Evolutionary conservation across 2,329 filamentous ascomycete genomes (phyloP).

Genomic region (Fusarium sp.): DNA sequence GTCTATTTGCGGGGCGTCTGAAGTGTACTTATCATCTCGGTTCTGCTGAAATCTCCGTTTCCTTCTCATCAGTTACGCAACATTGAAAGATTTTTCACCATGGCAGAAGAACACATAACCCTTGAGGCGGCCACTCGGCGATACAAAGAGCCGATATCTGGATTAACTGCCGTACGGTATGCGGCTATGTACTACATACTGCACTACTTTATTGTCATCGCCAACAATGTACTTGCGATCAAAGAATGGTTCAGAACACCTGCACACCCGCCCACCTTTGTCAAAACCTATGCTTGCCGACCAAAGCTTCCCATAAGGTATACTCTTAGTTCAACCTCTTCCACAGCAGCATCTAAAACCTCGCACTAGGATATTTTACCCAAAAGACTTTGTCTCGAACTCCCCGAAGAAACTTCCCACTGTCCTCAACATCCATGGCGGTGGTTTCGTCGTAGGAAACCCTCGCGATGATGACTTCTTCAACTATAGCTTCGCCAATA

Average conservation of each 20-base stretch:
- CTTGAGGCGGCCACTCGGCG: not conserved
- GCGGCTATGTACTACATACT: not conserved
- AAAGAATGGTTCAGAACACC: not conserved
- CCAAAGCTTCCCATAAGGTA: slow-evolving; percentile 21
- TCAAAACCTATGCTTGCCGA: slow-evolving; percentile 15
- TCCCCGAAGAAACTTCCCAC: not conserved
- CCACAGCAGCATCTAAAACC: not conserved
- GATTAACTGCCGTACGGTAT: not conserved
- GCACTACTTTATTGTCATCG: not conserved
- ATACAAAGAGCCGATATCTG: not conserved
- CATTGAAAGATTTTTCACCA: not conserved
- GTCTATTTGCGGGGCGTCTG: slow-evolving; percentile 6
- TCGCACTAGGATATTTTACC: slow-evolving; percentile 10
- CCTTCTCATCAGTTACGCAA: no score
- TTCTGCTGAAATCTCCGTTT: not conserved
- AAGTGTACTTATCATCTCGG: slow-evolving; percentile 2
- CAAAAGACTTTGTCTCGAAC: not conserved
- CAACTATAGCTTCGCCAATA: slow-evolving; percentile 24
- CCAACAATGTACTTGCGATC: not conserved
- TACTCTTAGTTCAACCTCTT: accelerated
- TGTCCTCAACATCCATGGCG: slow-evolving; percentile 20
- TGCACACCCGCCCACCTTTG: slow-evolving; percentile 5
- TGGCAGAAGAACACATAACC: not conserved
- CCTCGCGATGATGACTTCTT: slow-evolving; percentile 21
- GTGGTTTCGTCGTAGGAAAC: slow-evolving; percentile 24